Evolutionary conservation across 108 stramenopile species (phyloP), one percentile per base, ranked within the genome.

Genomic region (Skeletonema costatum): DNA sequence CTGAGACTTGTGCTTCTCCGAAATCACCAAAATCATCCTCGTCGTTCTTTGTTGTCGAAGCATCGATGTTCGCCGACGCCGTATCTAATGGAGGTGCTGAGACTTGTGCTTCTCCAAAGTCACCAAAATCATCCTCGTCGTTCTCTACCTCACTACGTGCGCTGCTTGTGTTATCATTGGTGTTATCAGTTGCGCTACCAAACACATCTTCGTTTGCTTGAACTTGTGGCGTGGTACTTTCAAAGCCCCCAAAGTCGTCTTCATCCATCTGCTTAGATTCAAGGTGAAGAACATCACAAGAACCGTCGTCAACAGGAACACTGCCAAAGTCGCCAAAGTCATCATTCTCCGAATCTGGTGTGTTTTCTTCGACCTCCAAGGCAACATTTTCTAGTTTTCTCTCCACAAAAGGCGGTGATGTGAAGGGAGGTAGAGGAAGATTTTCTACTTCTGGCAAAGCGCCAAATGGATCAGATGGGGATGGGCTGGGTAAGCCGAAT

Each of bases 161-260:
- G 14, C 5, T 11, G 16, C 11, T 25, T 25, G 25, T 56, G 25
- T 25, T 76, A 12, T 31, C 14, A 19, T 74, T 68, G 14, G 32
- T 44, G 68, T 32, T 41, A 19, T 70, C 66, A 25, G 38, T 53
- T 17, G 11, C n/a, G 32, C 7, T 51, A 21, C 1, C n/a, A 51
- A 51, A 2, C 53, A 10, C 9, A 9, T 56, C 53, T 29, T 56
- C 53, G 25, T 21, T 56, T 56, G 25, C 19, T 25, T 56, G 53
- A 56, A 56, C 19, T 56, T 29, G 53, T 10, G 25, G 53, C 0
- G 53, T 19, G 19, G 38, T 64, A 13, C 32, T 59, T 67, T 51
- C 65, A 83, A 87, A 84, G 19, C 72, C 80, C 42, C 83, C 83
- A 76, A 87, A 87, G 38, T 71, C 82, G 19, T 72, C 75, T 19